Conservation (phyloP, 2,329 filamentous ascomycete genomes). For the Colletotrichum noveboracense region DNA sequence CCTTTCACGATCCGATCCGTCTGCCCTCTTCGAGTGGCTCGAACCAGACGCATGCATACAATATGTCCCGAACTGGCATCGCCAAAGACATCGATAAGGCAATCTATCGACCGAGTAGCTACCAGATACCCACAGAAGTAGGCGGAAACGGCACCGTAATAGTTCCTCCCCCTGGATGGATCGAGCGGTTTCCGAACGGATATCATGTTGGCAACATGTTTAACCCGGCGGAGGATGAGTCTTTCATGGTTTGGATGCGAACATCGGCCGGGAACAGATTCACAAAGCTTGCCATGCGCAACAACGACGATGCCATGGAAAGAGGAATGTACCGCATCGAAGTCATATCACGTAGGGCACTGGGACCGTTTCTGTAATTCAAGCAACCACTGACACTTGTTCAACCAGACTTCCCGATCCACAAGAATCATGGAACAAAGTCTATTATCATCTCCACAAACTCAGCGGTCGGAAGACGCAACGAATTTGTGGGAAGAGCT, state of each 20-base stretch:
- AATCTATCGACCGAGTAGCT: background rate
- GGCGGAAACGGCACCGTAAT: background rate
- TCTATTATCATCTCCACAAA: background rate
- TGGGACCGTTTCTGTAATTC: fast-evolving
- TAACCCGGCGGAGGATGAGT: background rate
- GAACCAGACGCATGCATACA: background rate
- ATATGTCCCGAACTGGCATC: background rate
- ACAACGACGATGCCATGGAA: background rate
- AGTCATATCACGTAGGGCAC: background rate
- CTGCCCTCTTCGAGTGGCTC: background rate
- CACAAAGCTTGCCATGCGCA: background rate
- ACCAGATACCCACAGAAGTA: background rate
- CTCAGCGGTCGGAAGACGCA: background rate
- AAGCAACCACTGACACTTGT: fast-evolving
- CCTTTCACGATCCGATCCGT: background rate
- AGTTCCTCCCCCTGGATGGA: background rate
- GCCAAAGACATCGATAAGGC: background rate
- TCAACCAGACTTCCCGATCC: background rate
- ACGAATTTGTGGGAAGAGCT: background rate
- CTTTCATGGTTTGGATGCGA: constrained; percentile 8
- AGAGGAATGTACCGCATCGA: background rate
- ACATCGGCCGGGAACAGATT: background rate
- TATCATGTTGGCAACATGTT: constrained; percentile 1
- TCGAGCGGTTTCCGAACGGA: background rate
- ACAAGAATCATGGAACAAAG: background rate